A percentile compares a stretch with the other conserved stretches of the same genome.
These are phyloP conservation scores for Coniochaeta hoffmannii DNA, from an alignment of 2,329 filamentous ascomycete species.

Conservation along the genomic window DNA sequence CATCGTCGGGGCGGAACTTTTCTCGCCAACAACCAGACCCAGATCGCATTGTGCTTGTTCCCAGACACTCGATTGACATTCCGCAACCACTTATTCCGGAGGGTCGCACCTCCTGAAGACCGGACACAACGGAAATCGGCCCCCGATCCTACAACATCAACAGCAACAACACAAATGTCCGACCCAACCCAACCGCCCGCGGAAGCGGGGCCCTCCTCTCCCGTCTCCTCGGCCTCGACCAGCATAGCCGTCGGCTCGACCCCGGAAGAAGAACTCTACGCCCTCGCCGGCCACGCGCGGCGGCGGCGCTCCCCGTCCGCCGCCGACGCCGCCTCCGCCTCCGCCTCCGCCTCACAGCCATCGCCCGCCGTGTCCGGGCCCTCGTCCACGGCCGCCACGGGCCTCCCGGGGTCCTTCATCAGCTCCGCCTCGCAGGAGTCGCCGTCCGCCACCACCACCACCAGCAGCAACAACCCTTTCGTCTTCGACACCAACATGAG, in stretches of 20 bases:
- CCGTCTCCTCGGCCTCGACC: slow-evolving; percentile 9
- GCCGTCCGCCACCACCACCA: too few relatives aligned
- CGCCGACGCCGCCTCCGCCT: background rate
- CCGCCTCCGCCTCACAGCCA: background rate
- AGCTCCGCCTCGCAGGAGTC: background rate
- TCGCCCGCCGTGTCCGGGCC: background rate
- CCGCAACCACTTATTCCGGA: background rate
- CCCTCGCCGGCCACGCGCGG: background rate
- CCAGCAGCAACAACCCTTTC: slow-evolving; percentile 2
- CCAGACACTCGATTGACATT: background rate
- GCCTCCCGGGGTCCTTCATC: background rate
- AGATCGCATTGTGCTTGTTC: background rate
- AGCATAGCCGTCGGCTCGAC: slow-evolving; percentile 8
- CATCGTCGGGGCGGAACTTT: background rate
- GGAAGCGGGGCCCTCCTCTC: background rate
- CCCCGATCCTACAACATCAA: too few relatives aligned
- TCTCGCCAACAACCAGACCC: background rate
- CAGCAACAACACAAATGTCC: background rate
- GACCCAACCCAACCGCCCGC: background rate
- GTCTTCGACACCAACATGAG: slow-evolving; percentile 12
- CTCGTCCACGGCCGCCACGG: background rate
- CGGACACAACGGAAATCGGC: background rate
- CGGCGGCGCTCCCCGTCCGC: background rate
- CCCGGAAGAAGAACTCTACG: slow-evolving; percentile 12
- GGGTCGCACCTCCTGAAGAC: background rate